phyloP scores from a whole-genome alignment of 2,329 filamentous ascomycete genomes.

The Aspergillus tamarii region DNA sequence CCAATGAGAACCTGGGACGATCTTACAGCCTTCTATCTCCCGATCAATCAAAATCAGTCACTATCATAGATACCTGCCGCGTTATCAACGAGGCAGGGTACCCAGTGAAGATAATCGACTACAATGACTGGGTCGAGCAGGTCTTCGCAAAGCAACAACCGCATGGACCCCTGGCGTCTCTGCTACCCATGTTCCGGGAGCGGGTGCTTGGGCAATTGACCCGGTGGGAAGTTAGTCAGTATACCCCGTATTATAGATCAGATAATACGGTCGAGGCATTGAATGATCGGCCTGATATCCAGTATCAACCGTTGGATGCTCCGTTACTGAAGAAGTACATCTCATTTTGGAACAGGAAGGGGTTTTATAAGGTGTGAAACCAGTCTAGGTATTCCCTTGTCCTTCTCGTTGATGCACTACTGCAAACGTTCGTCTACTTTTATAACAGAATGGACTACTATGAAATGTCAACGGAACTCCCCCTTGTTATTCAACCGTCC shows the following conservation, averaged over 20 bases:
- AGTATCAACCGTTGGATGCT: conserved; percentile 7
- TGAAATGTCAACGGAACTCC: too few relatives aligned
- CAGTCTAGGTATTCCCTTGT: too few relatives aligned
- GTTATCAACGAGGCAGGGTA: conserved; percentile 17
- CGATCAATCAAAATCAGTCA: conserved; percentile 8
- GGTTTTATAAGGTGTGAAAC: neutral
- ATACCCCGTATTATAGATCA: conserved; percentile 13
- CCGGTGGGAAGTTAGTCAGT: conserved; percentile 23
- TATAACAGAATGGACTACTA: too few relatives aligned
- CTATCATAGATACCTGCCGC: conserved; percentile 9
- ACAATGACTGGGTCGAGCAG: conserved; percentile 10
- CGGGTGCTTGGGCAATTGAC: conserved; percentile 34
- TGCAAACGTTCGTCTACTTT: too few relatives aligned
- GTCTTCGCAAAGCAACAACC: conserved; percentile 2
- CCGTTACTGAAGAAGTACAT: conserved; percentile 5
- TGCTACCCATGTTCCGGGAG: conserved; percentile 46
- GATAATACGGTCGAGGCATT: conserved; percentile 12
- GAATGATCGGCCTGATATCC: neutral
- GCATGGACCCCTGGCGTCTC: conserved; percentile 11
- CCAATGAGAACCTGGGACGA: conserved; percentile 9
- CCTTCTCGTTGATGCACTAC: neutral
- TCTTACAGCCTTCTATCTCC: conserved; percentile 13
- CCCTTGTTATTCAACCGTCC: too few relatives aligned
- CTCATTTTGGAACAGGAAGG: conserved; percentile 14
- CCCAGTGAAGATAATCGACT: conserved; percentile 10